Base-by-base conservation (phyloP, 148 eudicot genomes). In the Amaranthus hypochondriacus region DNA sequence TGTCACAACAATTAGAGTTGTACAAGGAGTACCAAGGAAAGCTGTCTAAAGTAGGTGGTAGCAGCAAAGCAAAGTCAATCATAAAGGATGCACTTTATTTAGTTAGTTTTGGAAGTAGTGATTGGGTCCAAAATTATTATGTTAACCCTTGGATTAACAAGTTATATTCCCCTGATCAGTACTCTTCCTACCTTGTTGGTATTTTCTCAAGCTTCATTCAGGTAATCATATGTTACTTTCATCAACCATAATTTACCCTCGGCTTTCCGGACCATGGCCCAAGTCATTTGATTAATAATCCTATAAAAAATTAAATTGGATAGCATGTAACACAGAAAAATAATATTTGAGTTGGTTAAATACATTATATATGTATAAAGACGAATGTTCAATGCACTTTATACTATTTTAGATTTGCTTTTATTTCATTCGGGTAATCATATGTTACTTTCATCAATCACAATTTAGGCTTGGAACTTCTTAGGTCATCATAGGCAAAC, bases 11-110 rank as follows among this genome's bases (percentile, higher is more conserved):
- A 79, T 2, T 90, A 55, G 70, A 82, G 46, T 92, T 84, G 50
- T 96, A 68, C 94, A 92, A 90, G 77, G 96, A 96, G 85, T 96
- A 96, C 80, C 89, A 89, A 78, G 78, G 74, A 2, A 96, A 92
- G 76, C 81, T 96, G 69, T 74, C 85, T 70, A 69, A 81, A 11
- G 89, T 87, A 21, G 94, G 88, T 4, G 95, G 96, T 3, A 81
- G 83, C n/a, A 55, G 64, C 61, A 82, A 89, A 53, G 89, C 96
- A 7, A 79, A 86, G 42, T 84, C 92, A 56, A 92, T 92, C 65
- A 49, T 90, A 18, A 83, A 85, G 49, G 92, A 77, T 56, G 86
- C 87, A 7, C 61, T 96, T 4, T 96, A 92, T 71, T 14, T 96
- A 9, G 51, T 88, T 61, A 80, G 92, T 42, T 86, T 88, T 57